Base-by-base conservation (phyloP, 768 basidiomycete genomes). In the Mycena rebaudengoi region DNA sequence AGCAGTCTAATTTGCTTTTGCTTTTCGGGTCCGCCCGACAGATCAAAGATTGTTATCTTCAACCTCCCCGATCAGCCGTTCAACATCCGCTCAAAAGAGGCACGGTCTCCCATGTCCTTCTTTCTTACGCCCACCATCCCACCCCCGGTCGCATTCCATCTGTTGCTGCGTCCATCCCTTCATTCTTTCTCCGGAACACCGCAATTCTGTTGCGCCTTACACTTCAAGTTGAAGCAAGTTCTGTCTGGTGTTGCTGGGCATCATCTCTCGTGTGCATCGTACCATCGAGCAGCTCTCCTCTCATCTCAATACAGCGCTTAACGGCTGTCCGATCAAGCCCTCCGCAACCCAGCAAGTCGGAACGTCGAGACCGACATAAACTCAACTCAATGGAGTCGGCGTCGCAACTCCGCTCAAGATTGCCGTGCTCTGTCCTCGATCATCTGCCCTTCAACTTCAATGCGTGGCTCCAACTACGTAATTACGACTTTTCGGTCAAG, bases 101-200 rank as follows among this genome's bases (percentile, higher is more conserved):
- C 35, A 25, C 23, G 33, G 50, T 52, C 21, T 52, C 33, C 50
- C 30, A 37, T 39, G 50, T 23, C 50, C 26, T 51, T 49, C 18
- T 52, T 52, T 52, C 33, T 52, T 52, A 52, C 50, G 35, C 50
- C 50, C 50, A 52, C 23, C 50, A 52, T 52, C 50, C 39, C n/a
- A n/a, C 50, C 12, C 50, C 39, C 50, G 4, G 28, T 52, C 50
- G 50, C 35, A 52, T 52, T 52, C 50, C 50, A 30, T 52, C 50
- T 35, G 50, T 52, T 52, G 33, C 50, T 52, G 33, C 39, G 50
- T 39, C 50, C 50, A 52, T 52, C 28, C 50, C 50, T 35, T 52
- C 50, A 52, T 52, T 52, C 50, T 52, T 52, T 14, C 50, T 52
- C 50, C 39, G 50, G 50, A 26, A 2, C 50, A 37, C 50, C 23